phyloP scores from a whole-genome alignment of 192 early-diverging fungal genomes.

The Entophlyctis luteolus region DNA sequence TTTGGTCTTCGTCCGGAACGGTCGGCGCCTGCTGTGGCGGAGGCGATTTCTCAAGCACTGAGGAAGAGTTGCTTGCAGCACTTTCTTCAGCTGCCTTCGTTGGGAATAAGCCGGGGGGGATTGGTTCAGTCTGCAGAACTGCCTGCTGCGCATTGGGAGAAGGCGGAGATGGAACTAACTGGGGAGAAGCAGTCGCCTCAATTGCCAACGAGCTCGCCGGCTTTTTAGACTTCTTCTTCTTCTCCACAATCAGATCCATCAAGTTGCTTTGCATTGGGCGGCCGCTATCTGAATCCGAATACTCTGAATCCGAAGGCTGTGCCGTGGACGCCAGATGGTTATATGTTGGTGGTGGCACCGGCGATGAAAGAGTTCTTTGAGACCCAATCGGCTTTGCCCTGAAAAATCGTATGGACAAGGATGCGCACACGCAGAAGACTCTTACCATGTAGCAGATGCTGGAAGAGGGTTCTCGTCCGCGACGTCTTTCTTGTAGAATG shows the following conservation, averaged over 20 bases:
- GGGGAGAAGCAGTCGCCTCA: neutral
- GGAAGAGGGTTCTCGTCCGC: constrained; percentile 46
- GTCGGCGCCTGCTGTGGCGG: too few relatives aligned
- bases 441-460: constrained; percentile 46
- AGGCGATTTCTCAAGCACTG: neutral
- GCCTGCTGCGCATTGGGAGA: neutral
- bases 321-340: neutral
- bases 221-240: constrained; percentile 16
- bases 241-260: neutral
- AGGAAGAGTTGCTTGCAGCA: neutral
- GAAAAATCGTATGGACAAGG: too few relatives aligned
- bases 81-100: neutral
- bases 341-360: neutral
- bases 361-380: constrained; percentile 1
- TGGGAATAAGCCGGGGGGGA: neutral
- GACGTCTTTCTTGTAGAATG: constrained; percentile 33
- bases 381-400: constrained; percentile 49
- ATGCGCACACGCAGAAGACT: too few relatives aligned
- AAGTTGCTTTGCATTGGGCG: constrained; percentile 2
- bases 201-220: neutral
- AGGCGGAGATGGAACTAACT: neutral
- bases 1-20: constrained; percentile 29
- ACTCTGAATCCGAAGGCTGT: constrained; percentile 21
- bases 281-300: constrained; percentile 22
- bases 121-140: neutral